Base-by-base conservation (phyloP, 2,329 filamentous ascomycete genomes). In the Penicillium sp. region DNA sequence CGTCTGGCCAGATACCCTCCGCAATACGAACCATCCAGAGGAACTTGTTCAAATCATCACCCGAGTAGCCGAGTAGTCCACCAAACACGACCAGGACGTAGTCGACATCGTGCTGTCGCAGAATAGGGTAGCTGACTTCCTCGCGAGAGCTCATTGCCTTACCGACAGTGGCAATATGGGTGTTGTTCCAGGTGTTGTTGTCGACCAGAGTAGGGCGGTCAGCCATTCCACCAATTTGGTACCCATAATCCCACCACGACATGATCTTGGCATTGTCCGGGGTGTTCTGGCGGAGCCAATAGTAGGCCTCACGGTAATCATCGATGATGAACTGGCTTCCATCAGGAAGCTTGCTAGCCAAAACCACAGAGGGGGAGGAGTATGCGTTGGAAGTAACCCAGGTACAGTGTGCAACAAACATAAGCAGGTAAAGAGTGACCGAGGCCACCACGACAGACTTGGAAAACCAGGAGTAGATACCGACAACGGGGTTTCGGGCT, bases 151-250 rank as follows among this genome's bases (percentile, higher is more conserved):
- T 94, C 94, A 99, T 97, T 40, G 94, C 94, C 80, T 99, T 99
- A 70, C 94, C 94, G 56, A 99, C 94, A 14, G 94, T 99, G 51
- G 94, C 94, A 77, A 99, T 99, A 75, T 99, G 94, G 8, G 94
- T 99, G 81, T 99, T 99, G 82, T 99, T 99, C 94, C 94, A 99
- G 2, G 94, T 99, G 80, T 99, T 99, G 82, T 99, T 99, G 81
- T 99, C 94, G 34, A 99, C 94, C 34, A 99, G 82, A 1, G 94
- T 99, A 34, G 94, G 94, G 53, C 94, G 86, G 75, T 99, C 94
- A 48, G 94, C 94, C 94, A 99, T 99, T 65, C 94, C 94, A 79
- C 94, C 94, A 75, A 99, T 99, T 79, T 99, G 94, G 80, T 99
- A 99, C 63, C 94, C 94, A 70, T 99, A 99, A 74, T 99, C 94